Base-by-base conservation (phyloP, 1,139 yeast genomes). In the Protomyces macrosporus region DNA sequence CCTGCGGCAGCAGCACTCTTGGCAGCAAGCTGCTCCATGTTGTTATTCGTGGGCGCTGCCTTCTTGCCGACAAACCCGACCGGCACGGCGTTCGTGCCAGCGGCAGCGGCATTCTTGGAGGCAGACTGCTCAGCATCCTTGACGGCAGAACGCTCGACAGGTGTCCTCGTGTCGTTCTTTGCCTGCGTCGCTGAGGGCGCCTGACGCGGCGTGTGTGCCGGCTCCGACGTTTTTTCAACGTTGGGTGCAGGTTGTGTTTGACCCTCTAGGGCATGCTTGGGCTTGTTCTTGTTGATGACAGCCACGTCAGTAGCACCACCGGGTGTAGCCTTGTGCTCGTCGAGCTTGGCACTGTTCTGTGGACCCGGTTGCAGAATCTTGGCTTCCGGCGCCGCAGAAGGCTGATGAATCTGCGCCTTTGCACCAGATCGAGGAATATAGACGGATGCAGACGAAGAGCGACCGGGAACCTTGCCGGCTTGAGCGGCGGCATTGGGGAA, bases 401-500 rank as follows among this genome's bases (percentile, higher is more conserved):
- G 55, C 12, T 58, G 56, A 33, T 55, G 55, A n/a, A 58, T 16
- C 10, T 40, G 53, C n/a, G 62, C 52, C 30, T 23, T 33, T 30
- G 56, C 62, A 3, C 62, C 62, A 12, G 62, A 51, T 36, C 53
- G 55, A 12, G 62, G 62, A 14, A 58, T 42, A 16, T 39, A 58
- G 16, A 62, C 63, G 37, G 42, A 60, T 30, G 63, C 54, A 36
- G 60, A 55, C 36, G 53, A 39, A 4, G 55, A 33, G n/a, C 50
- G 37, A 2, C 16, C 33, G 4, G 55, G n/a, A 7, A 51, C 69
- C 76, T 77, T 58, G 75, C 71, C 60, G 72, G 75, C 61, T 69
- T 73, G 63, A 72, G 70, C 42, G 72, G 75, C 66, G 72, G 71
- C 69, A 74, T 76, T 51, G 66, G 75, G 74, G 67, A 60, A 72